These are phyloP conservation scores for Suillus cothurnatus DNA, from an alignment of 768 basidiomycete species.

Conservation along the genomic window DNA sequence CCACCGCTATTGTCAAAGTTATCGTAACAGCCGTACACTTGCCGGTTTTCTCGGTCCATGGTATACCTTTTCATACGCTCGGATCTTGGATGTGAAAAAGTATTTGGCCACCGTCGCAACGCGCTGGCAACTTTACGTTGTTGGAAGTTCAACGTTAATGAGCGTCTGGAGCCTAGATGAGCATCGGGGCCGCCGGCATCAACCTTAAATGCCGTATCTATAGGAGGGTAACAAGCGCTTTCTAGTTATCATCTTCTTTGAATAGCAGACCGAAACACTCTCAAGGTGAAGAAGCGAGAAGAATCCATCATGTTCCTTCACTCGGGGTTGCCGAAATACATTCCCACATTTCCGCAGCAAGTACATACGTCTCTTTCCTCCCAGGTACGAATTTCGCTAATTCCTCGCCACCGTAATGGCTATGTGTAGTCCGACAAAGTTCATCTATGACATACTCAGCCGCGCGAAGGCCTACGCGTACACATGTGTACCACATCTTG, in stretches of 20 bases:
- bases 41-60: neutral
- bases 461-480: neutral
- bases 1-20: neutral
- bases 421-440: neutral
- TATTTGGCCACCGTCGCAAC: neutral
- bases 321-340: neutral
- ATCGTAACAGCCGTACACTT: constrained; percentile 1
- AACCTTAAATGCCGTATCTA: neutral
- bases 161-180: neutral
- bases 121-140: neutral
- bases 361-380: constrained; percentile 1
- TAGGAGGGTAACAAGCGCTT: neutral
- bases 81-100: neutral
- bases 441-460: neutral
- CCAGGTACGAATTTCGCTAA: neutral
- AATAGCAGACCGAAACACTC: neutral
- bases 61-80: neutral
- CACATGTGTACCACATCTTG: neutral
- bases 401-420: neutral
- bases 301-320: neutral
- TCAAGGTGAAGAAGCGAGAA: neutral
- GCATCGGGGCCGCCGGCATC: neutral
- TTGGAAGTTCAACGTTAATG: neutral
- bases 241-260: neutral
- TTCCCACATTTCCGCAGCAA: neutral